phyloP scores from a whole-genome alignment of 2,329 filamentous ascomycete species.

The Xylariaceae sp. region DNA sequence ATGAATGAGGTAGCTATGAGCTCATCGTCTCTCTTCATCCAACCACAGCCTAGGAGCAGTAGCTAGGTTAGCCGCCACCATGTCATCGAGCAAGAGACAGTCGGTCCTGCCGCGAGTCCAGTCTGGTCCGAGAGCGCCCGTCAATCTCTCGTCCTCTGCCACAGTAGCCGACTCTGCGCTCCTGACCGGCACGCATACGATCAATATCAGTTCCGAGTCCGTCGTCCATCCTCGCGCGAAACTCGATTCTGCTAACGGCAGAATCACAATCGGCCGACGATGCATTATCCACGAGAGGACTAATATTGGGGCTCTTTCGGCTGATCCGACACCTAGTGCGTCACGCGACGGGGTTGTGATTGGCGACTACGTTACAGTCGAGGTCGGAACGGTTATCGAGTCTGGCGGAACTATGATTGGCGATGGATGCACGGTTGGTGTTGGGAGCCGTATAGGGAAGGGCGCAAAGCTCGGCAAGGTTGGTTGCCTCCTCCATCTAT shows the following conservation, averaged over 20 bases:
- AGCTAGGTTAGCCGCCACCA: not conserved
- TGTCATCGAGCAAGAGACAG: slow-evolving; percentile 45
- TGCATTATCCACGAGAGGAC: slow-evolving; percentile 74
- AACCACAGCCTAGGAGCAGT: too few species aligned
- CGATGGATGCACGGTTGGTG: slow-evolving; percentile 55
- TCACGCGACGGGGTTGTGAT: slow-evolving; percentile 48
- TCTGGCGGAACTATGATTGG: slow-evolving; percentile 57
- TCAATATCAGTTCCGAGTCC: slow-evolving; percentile 70
- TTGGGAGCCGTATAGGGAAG: slow-evolving; percentile 53
- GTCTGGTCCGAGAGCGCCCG: slow-evolving; percentile 54
- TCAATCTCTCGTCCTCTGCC: slow-evolving; percentile 55
- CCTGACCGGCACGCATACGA: slow-evolving; percentile 66
- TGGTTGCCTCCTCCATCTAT: slow-evolving; percentile 7
- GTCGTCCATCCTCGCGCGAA: slow-evolving; percentile 82
- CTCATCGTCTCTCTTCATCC: not conserved
- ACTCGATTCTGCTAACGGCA: slow-evolving; percentile 71
- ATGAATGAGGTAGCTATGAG: slow-evolving; percentile 13
- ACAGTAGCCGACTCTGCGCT: slow-evolving; percentile 58
- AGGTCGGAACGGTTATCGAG: slow-evolving; percentile 56
- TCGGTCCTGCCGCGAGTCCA: slow-evolving; percentile 51
- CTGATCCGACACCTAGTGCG: slow-evolving; percentile 27
- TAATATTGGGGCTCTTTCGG: slow-evolving; percentile 44
- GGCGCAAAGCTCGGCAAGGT: slow-evolving; percentile 61
- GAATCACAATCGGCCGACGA: slow-evolving; percentile 73
- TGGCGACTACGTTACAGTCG: slow-evolving; percentile 57